phyloP scores from a whole-genome alignment of 768 basidiomycete species.

The Mycena epipterygia region DNA sequence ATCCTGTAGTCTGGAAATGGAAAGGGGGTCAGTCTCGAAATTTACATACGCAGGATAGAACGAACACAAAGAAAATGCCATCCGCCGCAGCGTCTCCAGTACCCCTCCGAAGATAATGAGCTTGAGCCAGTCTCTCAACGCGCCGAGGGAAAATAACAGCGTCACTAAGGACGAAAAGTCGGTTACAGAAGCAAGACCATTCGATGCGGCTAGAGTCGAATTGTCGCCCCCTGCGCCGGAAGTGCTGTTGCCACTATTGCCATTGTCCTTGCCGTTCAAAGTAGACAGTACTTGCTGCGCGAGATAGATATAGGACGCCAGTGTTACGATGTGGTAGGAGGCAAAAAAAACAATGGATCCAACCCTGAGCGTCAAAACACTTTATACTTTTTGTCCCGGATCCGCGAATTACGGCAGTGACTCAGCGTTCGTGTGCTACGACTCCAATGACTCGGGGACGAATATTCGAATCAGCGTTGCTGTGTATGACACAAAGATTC shows the following conservation, averaged over 20 bases:
- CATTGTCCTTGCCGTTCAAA: conserved; percentile 23
- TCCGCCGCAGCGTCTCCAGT: conserved; percentile 70
- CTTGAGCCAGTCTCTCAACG: conserved; percentile 74
- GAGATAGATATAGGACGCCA: conserved; percentile 43
- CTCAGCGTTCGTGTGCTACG: neutral
- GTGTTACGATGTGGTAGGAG: conserved; percentile 15
- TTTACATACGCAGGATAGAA: no score
- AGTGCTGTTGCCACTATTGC: conserved; percentile 22
- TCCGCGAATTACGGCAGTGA: conserved; percentile 13
- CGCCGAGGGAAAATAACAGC: conserved; percentile 66
- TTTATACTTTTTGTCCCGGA: conserved; percentile 1
- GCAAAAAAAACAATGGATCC: neutral
- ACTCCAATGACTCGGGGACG: conserved; percentile 7
- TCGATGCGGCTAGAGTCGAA: conserved; percentile 32
- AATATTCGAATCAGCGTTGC: conserved; percentile 15
- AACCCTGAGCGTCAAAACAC: neutral
- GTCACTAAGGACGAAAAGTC: conserved; percentile 53
- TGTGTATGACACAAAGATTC: neutral
- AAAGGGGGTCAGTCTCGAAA: no score
- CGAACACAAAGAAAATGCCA: conserved; percentile 56
- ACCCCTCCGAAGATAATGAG: conserved; percentile 73
- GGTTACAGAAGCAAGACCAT: conserved; percentile 27
- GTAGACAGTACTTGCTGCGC: conserved; percentile 42
- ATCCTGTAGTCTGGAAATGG: conserved; percentile 58
- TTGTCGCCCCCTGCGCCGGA: conserved; percentile 24